A percentile compares a stretch with the other conserved stretches of the same genome.
These are phyloP conservation scores for Entomortierella chlamydospora DNA, from an alignment of 192 early-diverging fungal species.

Conservation along the genomic window DNA sequence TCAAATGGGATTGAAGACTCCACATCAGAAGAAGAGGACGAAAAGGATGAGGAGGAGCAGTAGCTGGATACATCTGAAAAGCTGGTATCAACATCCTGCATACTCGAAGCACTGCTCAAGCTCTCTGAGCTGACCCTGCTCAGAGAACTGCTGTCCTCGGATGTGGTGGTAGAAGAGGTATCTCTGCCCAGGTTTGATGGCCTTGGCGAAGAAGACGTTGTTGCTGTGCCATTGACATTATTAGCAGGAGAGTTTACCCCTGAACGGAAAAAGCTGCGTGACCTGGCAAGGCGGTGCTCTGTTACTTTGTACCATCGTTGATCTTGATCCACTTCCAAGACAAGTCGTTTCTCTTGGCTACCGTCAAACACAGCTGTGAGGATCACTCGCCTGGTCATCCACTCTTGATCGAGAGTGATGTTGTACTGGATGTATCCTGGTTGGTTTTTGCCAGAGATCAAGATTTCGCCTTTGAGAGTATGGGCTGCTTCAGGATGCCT, in stretches of 20 bases:
- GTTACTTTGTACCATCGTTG: constrained; percentile 49
- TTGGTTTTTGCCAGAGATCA: constrained; percentile 11
- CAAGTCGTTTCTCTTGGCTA: constrained; percentile 30
- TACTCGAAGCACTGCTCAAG: constrained; percentile 11
- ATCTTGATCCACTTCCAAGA: constrained; percentile 38
- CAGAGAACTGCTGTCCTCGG: too few relatives aligned
- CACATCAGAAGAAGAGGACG: constrained; percentile 9
- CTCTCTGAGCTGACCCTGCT: constrained; percentile 30
- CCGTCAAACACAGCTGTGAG: constrained; percentile 36
- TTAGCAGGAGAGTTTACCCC: constrained; percentile 21
- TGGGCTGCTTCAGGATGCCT: constrained; percentile 15
- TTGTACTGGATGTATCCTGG: constrained; percentile 44
- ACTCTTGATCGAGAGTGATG: constrained; percentile 39
- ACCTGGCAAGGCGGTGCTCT: constrained; percentile 32
- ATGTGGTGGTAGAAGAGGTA: too few relatives aligned
- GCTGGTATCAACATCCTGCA: constrained; percentile 38
- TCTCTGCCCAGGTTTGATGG: background rate
- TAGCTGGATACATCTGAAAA: constrained; percentile 36
- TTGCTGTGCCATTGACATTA: too few relatives aligned
- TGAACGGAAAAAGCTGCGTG: constrained; percentile 43
- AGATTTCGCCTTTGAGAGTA: constrained; percentile 36
- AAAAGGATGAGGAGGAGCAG: constrained; percentile 30
- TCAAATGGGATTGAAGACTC: constrained; percentile 40
- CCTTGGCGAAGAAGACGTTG: constrained; percentile 3
- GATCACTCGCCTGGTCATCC: constrained; percentile 43